Base-by-base conservation (phyloP, 176 grass and related monocot species). In the Chrysopogon serrulatus region DNA sequence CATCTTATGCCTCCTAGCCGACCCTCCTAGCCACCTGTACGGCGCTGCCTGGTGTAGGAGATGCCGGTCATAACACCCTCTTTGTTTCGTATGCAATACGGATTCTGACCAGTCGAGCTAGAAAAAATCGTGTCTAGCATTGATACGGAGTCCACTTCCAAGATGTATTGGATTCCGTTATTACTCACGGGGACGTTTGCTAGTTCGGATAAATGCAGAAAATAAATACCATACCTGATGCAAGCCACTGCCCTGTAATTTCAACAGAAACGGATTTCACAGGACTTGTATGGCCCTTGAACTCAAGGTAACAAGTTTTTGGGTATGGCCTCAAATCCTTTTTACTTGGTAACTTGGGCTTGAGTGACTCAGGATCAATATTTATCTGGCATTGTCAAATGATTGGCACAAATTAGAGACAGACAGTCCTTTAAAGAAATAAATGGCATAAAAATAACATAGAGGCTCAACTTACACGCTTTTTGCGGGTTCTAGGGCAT, bases 261-360 rank as follows among this genome's bases (percentile, higher is more conserved):
- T 99, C 93, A 54, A 99, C 85, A 53, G 97, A 99, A 81, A 99
- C 78, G 30, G 87, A 90, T 61, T 86, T 96, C 83, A 99, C 91
- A 78, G 90, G 81, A 76, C 91, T 92, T 15, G 9, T 78, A 78
- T 99, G 97, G 49, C 97, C 97, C 83, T 74, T 94, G 74, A 94
- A 99, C 71, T 99, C 91, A 86, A 96, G 90, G 79, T 92, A 99
- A 73, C 93, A 99, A 81, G 85, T 99, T 78, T 82, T 90, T 2
- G 97, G 97, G 84, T 99, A 99, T 78, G 97, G 97, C 74, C 84
- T 96, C 60, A 99, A 84, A 85, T 99, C 97, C 62, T 99, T 99
- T 89, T 91, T 95, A 81, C 89, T 99, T 19, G 97, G 97, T 77
- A 99, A 78, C 61, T 96, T 99, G 10, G 93, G 93, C 74, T 94